Conservation (phyloP, 164 flowering plant genomes). For the Nymphaea thermarum region DNA sequence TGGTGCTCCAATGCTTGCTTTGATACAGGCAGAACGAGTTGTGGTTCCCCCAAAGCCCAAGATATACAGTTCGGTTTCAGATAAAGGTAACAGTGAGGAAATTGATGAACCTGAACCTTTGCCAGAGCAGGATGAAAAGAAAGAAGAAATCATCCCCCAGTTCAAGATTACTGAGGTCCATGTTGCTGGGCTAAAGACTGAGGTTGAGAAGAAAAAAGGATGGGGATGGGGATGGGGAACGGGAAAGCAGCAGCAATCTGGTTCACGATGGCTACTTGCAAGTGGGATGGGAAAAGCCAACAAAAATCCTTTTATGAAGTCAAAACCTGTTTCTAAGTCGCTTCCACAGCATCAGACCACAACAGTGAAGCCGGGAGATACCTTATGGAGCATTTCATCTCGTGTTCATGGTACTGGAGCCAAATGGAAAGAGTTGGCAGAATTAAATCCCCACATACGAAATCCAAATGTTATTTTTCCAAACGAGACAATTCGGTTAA, state of each 20-base stretch:
- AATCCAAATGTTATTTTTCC: constrained; percentile 65
- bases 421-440: constrained; percentile 62
- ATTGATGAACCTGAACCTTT: constrained; percentile 30
- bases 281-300: constrained; percentile 72
- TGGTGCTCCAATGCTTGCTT: constrained; percentile 93
- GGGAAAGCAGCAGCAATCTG: constrained; percentile 49
- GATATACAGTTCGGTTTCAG: constrained; percentile 49
- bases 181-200: constrained; percentile 52
- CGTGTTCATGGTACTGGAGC: constrained; percentile 51
- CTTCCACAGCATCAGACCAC: constrained; percentile 12
- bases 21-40: constrained; percentile 84
- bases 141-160: constrained; percentile 34
- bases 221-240: constrained; percentile 27
- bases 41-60: constrained; percentile 77
- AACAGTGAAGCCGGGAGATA: constrained; percentile 35
- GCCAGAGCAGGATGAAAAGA: constrained; percentile 9
- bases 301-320: constrained; percentile 40
- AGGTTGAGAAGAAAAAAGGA: constrained; percentile 24
- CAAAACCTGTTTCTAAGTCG: constrained; percentile 35
- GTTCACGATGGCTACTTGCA: constrained; percentile 93
- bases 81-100: constrained; percentile 26
- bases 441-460: constrained; percentile 48
- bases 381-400: constrained; percentile 88
- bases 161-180: constrained; percentile 50
- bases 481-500: constrained; percentile 40